These are phyloP conservation scores for Cryptococcus sp. DNA, from an alignment of 1,284 basidiomycete species.

Conservation along the genomic window DNA sequence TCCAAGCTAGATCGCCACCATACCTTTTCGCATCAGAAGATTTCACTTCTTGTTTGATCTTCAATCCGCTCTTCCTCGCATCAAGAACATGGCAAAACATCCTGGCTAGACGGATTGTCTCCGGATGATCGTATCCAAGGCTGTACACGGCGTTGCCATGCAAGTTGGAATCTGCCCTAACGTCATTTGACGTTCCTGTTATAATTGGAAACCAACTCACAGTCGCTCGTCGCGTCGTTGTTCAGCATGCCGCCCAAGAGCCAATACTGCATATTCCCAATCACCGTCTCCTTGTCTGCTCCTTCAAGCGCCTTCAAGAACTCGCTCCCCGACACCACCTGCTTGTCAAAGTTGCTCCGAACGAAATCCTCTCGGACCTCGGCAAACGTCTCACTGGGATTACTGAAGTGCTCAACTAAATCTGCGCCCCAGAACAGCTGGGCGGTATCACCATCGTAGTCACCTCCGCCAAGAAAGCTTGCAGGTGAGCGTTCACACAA, in stretches of 20 bases:
- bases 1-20: slow-evolving; percentile 30
- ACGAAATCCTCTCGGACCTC: slow-evolving; percentile 27
- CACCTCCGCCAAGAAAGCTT: slow-evolving; percentile 43
- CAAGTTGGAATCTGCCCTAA: slow-evolving; percentile 33
- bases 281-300: slow-evolving; percentile 19
- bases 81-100: slow-evolving; percentile 46
- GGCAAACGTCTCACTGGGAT: slow-evolving; percentile 31
- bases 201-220: slow-evolving; percentile 19
- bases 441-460: slow-evolving; percentile 48
- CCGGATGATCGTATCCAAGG: slow-evolving; percentile 28
- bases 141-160: slow-evolving; percentile 42
- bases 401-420: slow-evolving; percentile 33
- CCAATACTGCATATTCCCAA: slow-evolving; percentile 33
- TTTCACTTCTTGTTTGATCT: slow-evolving; percentile 21
- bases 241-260: slow-evolving; percentile 29
- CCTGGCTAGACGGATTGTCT: slow-evolving; percentile 36
- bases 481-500: slow-evolving; percentile 41
- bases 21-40: slow-evolving; percentile 19
- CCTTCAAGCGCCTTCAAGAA: slow-evolving; percentile 26
- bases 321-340: slow-evolving; percentile 31
- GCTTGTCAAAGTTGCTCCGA: slow-evolving; percentile 38
- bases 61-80: slow-evolving; percentile 41
- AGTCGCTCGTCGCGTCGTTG: slow-evolving; percentile 22
- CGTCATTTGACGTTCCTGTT: background rate
- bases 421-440: slow-evolving; percentile 35